Evolutionary conservation across 2,329 filamentous ascomycete genomes (phyloP), one percentile per base, ranked within the genome.

Genomic region (Pestalotiopsis sp.): DNA sequence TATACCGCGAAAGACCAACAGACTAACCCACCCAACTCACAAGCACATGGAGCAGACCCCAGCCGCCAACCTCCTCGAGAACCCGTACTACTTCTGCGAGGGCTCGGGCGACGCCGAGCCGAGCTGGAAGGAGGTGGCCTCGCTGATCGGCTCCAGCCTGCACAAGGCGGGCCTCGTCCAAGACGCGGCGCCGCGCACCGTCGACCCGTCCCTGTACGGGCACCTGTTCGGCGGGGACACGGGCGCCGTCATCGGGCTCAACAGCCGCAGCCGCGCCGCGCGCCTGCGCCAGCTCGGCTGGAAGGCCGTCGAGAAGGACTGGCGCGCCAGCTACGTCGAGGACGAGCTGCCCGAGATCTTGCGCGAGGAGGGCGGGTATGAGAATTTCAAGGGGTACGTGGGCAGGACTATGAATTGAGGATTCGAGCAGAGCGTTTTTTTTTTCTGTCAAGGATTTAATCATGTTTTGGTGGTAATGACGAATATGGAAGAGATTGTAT

Each of bases 61-160:
- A 3, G 67, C 76, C 13, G 67, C 71, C 1, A 73, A 79, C 7
- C 68, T 80, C 1, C 70, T 81, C 1, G 68, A 78, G 39, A 84
- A 85, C 68, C 83, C 82, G 0, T 86, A 85, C 72, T 85, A 81
- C 72, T 86, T 85, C 75, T 81, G 78, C 73, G 83, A 86, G 72
- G 76, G 48, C 3, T 70, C 74, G 56, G 74, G 79, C 24, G 81
- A 81, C 24, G 62, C 77, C 9, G 83, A 85, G 70, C 76, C 78
- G 13, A 80, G 79, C 24, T 85, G 82, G 83, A 72, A 72, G 20
- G 79, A 81, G 5, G 74, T 79, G 13, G 81, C 81, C 0, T 71
- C 68, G 4, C 70, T 75, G 2, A 80, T 84, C 67, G 82, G 81
- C 1, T 68, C 75, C 48, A 73, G 71, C 5, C 73, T 85, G 30